These are phyloP conservation scores for Arthroderma uncinatum DNA, from an alignment of 2,329 filamentous ascomycete species.

Conservation along the genomic window DNA sequence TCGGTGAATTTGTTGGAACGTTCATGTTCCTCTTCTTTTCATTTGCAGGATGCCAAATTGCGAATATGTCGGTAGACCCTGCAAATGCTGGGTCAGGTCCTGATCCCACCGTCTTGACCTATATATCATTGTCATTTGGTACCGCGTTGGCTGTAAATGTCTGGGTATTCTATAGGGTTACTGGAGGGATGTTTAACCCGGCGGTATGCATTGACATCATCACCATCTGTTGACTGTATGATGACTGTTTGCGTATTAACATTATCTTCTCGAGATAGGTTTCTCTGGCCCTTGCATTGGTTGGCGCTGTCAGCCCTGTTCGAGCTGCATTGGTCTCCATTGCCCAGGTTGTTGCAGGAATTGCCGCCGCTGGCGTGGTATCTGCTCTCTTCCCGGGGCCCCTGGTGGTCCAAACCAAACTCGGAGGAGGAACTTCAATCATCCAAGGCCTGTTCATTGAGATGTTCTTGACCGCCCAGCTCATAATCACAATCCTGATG, in stretches of 20 bases:
- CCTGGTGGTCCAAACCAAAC: conserved; percentile 45
- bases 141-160: conserved; percentile 43
- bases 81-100: conserved; percentile 21
- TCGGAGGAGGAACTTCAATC: conserved; percentile 42
- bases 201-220: conserved; percentile 24
- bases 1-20: conserved; percentile 44
- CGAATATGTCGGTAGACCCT: conserved; percentile 25
- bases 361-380: conserved; percentile 49
- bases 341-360: conserved; percentile 49
- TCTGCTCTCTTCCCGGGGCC: conserved; percentile 48
- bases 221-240: not conserved
- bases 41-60: conserved; percentile 38
- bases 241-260: not conserved
- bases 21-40: conserved; percentile 42
- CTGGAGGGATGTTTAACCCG: conserved; percentile 43
- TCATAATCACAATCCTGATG: conserved; percentile 57
- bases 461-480: conserved; percentile 53
- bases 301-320: conserved; percentile 45
- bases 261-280: conserved; percentile 24
- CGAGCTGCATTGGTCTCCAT: conserved; percentile 44
- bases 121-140: conserved; percentile 36
- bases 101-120: conserved; percentile 28
- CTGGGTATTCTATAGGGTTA: conserved; percentile 45
- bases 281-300: conserved; percentile 50
- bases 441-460: conserved; percentile 55